phyloP scores from a whole-genome alignment of 1,284 basidiomycete species.

The Papiliotrema nemorosa region DNA sequence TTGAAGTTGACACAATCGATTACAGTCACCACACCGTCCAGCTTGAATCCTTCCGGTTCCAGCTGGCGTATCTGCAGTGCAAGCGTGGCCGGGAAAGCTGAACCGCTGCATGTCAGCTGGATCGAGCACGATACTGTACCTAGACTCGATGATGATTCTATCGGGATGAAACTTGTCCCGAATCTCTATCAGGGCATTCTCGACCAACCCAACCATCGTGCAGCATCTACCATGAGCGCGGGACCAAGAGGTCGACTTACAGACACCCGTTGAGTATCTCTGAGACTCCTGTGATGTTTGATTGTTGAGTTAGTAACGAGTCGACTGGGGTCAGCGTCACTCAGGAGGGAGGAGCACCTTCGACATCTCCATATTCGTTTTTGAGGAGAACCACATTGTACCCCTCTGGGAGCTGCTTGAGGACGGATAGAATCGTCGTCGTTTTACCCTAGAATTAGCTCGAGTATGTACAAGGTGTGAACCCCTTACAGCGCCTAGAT shows the following conservation, averaged over 20 bases:
- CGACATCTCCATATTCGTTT: constrained; percentile 49
- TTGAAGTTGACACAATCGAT: constrained; percentile 80
- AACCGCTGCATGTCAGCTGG: constrained; percentile 57
- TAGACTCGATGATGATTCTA: constrained; percentile 87
- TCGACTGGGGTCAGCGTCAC: constrained; percentile 58
- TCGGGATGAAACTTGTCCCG: constrained; percentile 78
- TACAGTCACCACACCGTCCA: constrained; percentile 85
- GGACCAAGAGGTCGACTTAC: constrained; percentile 51
- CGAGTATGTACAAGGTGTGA: background rate
- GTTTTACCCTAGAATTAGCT: constrained; percentile 48
- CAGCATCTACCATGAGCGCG: constrained; percentile 63
- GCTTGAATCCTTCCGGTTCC: constrained; percentile 68
- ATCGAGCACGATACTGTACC: constrained; percentile 54
- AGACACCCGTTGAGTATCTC: constrained; percentile 92
- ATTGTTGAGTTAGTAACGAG: constrained; percentile 77
- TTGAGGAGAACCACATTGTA: constrained; percentile 80
- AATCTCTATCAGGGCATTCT: constrained; percentile 80
- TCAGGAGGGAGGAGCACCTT: constrained; percentile 26
- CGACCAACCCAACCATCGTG: constrained; percentile 86
- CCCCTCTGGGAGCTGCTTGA: constrained; percentile 71
- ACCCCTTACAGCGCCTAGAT: constrained; percentile 31
- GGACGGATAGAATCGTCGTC: constrained; percentile 70
- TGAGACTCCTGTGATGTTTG: constrained; percentile 73
- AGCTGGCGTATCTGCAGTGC: constrained; percentile 87
- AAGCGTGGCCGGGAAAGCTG: constrained; percentile 68